Conservation (phyloP, 768 basidiomycete species). For the Boletus huronensis region DNA sequence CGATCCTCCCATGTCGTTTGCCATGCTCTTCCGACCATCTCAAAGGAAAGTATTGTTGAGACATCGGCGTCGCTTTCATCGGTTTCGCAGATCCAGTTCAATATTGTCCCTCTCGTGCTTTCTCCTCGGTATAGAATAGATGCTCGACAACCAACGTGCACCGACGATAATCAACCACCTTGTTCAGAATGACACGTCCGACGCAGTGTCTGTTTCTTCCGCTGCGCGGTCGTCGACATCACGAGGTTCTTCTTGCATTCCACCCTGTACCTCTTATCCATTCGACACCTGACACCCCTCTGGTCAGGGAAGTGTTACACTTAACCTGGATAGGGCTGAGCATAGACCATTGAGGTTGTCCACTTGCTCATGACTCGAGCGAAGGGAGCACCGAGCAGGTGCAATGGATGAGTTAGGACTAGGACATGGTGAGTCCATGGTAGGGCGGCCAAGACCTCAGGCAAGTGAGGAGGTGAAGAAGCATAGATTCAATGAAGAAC, state of each 20-base stretch:
- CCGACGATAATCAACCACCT: constrained; percentile 2
- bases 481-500: no score
- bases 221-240: constrained; percentile 13
- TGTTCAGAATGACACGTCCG: constrained; percentile 24
- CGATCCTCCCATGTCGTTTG: constrained; percentile 52
- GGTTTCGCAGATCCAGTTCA: neutral
- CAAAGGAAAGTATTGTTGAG: constrained; percentile 11
- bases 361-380: no score
- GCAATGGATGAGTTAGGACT: no score
- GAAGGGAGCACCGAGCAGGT: no score
- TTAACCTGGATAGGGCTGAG: no score
- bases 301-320: no score
- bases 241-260: constrained; percentile 20
- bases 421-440: no score
- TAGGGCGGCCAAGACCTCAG: no score
- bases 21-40: constrained; percentile 62
- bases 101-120: neutral
- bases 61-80: constrained; percentile 11
- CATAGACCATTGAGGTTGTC: no score
- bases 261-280: constrained; percentile 26
- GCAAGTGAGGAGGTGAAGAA: no score
- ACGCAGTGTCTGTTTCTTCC: constrained; percentile 19
- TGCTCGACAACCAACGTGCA: constrained; percentile 8
- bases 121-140: constrained; percentile 10
- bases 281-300: no score